Conservation (phyloP, 2,329 filamentous ascomycete genomes). For the Neoascochyta sp. region DNA sequence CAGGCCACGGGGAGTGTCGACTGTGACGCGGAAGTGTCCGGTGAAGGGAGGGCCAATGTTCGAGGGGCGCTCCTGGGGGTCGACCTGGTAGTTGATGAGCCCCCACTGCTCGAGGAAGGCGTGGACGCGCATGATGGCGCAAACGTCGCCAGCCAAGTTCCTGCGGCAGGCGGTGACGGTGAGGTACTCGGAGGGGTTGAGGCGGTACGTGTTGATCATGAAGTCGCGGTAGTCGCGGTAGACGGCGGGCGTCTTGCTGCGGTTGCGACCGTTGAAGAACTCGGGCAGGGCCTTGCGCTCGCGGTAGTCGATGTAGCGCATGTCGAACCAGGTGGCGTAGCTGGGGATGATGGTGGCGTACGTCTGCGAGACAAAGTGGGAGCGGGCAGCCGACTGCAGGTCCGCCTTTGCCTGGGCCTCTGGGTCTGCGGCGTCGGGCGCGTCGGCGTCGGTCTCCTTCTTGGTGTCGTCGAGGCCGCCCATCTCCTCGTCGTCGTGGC, state of each 20-base stretch:
- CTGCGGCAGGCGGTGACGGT: conserved; percentile 94
- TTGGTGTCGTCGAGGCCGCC: conserved; percentile 37
- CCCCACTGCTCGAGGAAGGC: conserved; percentile 98
- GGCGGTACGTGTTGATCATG: conserved; percentile 98
- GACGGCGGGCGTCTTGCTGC: conserved; percentile 93
- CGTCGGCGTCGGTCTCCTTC: conserved; percentile 38
- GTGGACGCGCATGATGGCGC: conserved; percentile 98
- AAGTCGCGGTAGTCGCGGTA: conserved; percentile 99
- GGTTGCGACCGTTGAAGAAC: conserved; percentile 97
- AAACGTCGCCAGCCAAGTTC: conserved; percentile 95
- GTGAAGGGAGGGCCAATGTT: conserved; percentile 96
- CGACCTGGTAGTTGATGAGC: conserved; percentile 98
- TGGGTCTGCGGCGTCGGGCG: conserved; percentile 31
- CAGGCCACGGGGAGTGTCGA: conserved; percentile 89
- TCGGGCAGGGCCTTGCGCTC: conserved; percentile 94
- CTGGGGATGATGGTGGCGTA: conserved; percentile 95
- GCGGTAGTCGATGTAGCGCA: conserved; percentile 85
- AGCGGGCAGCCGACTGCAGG: conserved; percentile 80
- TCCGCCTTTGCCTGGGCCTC: conserved; percentile 71
- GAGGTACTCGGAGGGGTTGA: conserved; percentile 93
- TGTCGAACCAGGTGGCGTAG: conserved; percentile 99
- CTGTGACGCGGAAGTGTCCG: conserved; percentile 93
- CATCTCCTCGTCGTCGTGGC: conserved; percentile 70
- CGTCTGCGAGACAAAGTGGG: conserved; percentile 88
- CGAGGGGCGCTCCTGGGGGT: conserved; percentile 90